Evolutionary conservation across 495 filamentous ascomycete species (phyloP).

Genomic region (Mycothermus thermophilus): DNA sequence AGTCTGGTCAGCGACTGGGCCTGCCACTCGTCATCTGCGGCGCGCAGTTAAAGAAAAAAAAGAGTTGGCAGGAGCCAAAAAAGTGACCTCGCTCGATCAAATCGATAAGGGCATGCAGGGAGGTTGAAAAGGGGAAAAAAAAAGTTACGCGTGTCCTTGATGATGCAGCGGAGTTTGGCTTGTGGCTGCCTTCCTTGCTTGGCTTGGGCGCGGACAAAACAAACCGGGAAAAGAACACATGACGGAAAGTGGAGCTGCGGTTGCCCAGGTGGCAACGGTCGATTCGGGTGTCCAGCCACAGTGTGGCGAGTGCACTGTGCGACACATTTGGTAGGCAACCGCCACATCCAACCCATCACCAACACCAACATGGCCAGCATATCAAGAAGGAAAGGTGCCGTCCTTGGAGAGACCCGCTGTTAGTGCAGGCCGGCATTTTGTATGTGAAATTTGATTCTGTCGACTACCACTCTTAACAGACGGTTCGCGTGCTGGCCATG

Average conservation of each 20-base stretch:
- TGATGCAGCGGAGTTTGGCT: conserved; percentile 1
- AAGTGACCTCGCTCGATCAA: neutral
- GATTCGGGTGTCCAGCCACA: conserved; percentile 5
- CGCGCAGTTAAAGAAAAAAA: neutral
- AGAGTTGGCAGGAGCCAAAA: too few species aligned
- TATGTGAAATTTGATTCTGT: too few species aligned
- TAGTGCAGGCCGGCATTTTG: too few species aligned
- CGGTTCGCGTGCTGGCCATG: too few species aligned
- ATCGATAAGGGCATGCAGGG: neutral
- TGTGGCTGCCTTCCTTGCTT: too few species aligned
- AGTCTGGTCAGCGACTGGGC: too few species aligned
- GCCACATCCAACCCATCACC: conserved; percentile 31
- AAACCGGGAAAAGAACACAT: conserved; percentile 5
- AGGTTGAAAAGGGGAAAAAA: neutral
- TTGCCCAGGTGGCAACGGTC: conserved; percentile 13
- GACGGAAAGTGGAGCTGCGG: conserved; percentile 8
- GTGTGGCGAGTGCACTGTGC: conserved; percentile 2
- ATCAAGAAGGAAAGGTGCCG: too few species aligned
- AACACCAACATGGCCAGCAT: too few species aligned
- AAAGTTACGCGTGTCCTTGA: conserved; percentile 3
- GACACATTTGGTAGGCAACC: neutral
- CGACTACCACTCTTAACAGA: too few species aligned
- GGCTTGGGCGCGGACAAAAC: conserved; percentile 5
- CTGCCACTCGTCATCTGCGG: neutral
- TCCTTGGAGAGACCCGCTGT: too few species aligned